Conservation (phyloP, 2,329 filamentous ascomycete genomes). For the Xylariaceae sp. region DNA sequence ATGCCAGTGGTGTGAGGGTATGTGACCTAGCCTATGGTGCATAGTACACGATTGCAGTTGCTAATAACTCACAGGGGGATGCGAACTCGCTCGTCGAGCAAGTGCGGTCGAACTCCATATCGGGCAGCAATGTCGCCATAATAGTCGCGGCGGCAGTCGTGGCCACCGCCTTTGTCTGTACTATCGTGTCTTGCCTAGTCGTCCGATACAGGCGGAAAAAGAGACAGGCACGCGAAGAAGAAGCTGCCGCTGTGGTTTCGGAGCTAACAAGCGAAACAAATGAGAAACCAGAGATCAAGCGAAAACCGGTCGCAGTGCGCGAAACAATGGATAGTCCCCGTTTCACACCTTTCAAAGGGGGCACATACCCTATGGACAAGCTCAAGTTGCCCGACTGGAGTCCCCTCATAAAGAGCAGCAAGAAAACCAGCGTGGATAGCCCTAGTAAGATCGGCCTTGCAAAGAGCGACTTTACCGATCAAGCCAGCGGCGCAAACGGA, state of each 20-base stretch:
- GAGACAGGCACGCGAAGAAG: conserved; percentile 9
- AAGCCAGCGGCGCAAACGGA: background rate
- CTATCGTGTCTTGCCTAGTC: conserved; percentile 17
- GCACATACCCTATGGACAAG: conserved; percentile 21
- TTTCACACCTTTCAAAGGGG: conserved; percentile 22
- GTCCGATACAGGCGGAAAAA: conserved; percentile 24
- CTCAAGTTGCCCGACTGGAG: conserved; percentile 25
- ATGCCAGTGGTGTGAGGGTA: conserved; percentile 16
- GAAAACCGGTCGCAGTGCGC: conserved; percentile 21
- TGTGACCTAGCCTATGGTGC: conserved; percentile 2
- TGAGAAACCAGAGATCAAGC: conserved; percentile 12
- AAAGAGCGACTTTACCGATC: conserved; percentile 14
- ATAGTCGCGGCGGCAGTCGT: conserved; percentile 23
- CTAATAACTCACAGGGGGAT: conserved; percentile 14
- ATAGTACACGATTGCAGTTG: background rate
- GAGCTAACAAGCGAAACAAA: conserved; percentile 3
- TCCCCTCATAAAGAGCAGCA: conserved; percentile 18
- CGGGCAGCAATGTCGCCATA: conserved; percentile 25
- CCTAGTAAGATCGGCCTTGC: conserved; percentile 18
- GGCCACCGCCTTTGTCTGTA: conserved; percentile 22
- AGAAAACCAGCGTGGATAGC: conserved; percentile 12
- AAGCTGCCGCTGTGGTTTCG: conserved; percentile 2
- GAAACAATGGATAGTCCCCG: conserved; percentile 15
- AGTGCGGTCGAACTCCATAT: conserved; percentile 21
- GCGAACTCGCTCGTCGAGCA: conserved; percentile 17